Evolutionary conservation across 2,329 filamentous ascomycete genomes (phyloP), one percentile per base, ranked within the genome.

Genomic region (Penicillium sp.): DNA sequence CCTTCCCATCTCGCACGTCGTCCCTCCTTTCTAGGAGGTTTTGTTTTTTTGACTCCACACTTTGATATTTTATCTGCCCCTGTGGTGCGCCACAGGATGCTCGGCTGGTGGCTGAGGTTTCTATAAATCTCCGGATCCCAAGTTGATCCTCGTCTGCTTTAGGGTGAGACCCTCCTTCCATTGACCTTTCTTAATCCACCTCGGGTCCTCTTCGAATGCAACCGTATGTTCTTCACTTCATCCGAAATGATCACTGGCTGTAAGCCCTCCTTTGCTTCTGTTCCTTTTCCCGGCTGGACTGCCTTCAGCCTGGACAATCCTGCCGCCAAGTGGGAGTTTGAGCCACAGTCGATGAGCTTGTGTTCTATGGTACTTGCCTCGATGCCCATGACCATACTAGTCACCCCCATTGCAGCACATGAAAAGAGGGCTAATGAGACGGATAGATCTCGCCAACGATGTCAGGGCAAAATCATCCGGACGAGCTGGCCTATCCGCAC

Each of bases 401-500:
- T 7, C 6, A 24, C 3, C 41, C 19, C 41, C 19, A 9, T 33
- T 52, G 31, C 46, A 35, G 24, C 4, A 14, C 5, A 2, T 19
- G 46, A 35, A 49, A n/a, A 3, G n/a, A 13, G n/a, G 14, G 52
- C 55, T 69, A 66, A 60, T 60, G 35, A 22, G 52, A 60, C 31
- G n/a, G 2, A 14, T 40, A 62, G 59, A 19, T 46, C 19, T 41
- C 50, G 41, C 57, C 60, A 36, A 61, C 58, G 18, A 68, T 69
- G 58, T 66, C 67, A 4, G 62, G 62, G 62, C 65, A 63, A 51
- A 59, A 67, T 46, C 63, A 65, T 39, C 60, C 60, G 39, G 65
- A 66, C 39, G 65, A 63, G 16, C 55, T 66, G 54, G 57, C 59
- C 4, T 71, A 63, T 54, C 58, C 64, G 7, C 71, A 74, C 55